A percentile compares a stretch with the other conserved stretches of the same genome.
Evolutionary conservation across 768 basidiomycete species (phyloP).

Genomic region (Lanmaoa rubissima): DNA sequence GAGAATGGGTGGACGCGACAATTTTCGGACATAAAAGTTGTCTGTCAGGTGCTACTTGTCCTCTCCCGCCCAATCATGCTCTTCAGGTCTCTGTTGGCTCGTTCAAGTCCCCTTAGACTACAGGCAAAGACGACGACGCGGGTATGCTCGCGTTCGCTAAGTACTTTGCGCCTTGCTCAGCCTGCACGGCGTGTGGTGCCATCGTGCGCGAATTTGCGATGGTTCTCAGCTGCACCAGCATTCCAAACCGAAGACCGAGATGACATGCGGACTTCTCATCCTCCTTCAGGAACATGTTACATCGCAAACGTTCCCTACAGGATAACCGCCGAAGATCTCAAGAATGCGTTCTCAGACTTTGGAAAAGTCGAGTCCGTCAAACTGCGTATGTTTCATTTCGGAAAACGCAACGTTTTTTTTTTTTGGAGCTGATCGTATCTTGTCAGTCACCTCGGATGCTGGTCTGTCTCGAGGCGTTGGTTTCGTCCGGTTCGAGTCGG

Average conservation of each 20-base stretch:
- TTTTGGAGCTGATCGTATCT: neutral
- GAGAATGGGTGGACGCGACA: constrained; percentile 13
- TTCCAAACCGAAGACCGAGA: constrained; percentile 1
- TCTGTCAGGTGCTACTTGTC: neutral
- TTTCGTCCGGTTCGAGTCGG: constrained; percentile 42
- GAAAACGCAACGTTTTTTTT: neutral
- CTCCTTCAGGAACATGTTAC: constrained; percentile 42
- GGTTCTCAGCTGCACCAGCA: constrained; percentile 19
- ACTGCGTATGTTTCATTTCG: constrained; percentile 38
- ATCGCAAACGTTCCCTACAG: constrained; percentile 56
- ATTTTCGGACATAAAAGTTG: constrained; percentile 12
- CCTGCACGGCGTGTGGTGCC: neutral
- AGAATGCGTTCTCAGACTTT: constrained; percentile 41
- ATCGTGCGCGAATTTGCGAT: constrained; percentile 8
- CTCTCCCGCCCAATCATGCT: constrained; percentile 17
- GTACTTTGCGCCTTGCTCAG: constrained; percentile 4
- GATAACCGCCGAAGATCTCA: constrained; percentile 39
- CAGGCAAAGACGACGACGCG: constrained; percentile 8
- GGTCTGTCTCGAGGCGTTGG: constrained; percentile 45
- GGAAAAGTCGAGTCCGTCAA: constrained; percentile 39
- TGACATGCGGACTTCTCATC: neutral
- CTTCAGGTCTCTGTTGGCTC: constrained; percentile 20
- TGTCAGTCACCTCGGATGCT: constrained; percentile 23
- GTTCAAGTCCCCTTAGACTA: constrained; percentile 9
- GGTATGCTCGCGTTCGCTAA: constrained; percentile 15